These are phyloP conservation scores for Heracleum sosnowskyi DNA, from an alignment of 129 eudicot species.

Conservation along the genomic window DNA sequence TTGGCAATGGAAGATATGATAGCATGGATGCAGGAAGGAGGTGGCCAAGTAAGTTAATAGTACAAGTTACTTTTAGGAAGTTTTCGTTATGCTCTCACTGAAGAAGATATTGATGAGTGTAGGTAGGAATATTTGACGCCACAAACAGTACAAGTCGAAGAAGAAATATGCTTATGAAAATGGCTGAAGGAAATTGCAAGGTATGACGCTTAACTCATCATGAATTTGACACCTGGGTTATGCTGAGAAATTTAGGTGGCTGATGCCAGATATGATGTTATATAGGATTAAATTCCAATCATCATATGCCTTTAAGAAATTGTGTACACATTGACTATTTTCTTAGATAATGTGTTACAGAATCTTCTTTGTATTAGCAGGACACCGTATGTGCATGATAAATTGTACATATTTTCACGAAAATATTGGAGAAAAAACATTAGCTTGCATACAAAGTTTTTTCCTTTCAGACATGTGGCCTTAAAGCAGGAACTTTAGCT, in stretches of 20 bases:
- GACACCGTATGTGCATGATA: not conserved
- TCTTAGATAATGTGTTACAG: not conserved
- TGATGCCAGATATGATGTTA: not conserved
- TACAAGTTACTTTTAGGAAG: conserved; percentile 9
- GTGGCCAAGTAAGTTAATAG: conserved; percentile 76
- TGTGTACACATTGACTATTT: not conserved
- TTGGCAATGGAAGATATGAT: conserved; percentile 99
- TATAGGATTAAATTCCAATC: not conserved
- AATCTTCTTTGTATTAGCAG: not conserved
- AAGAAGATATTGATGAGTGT: conserved; percentile 15
- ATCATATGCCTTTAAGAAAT: not conserved
- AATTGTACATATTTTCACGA: not conserved
- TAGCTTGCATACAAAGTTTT: not conserved
- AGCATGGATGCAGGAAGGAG: conserved; percentile 99
- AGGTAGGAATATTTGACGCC: conserved; percentile 99
- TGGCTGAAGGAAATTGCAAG: conserved; percentile 99
- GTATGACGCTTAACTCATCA: conserved; percentile 25
- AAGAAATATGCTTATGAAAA: conserved; percentile 95
- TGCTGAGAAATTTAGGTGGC: not conserved
- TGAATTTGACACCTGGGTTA: not conserved
- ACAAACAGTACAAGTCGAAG: conserved; percentile 82
- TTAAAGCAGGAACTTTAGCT: not conserved
- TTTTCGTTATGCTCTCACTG: conserved; percentile 10
- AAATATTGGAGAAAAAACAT: not conserved
- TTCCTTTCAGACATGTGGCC: not conserved